Evolutionary conservation across 441 rosid genomes (phyloP), one percentile per base, ranked within the genome.

Genomic region (Populus hybrid): DNA sequence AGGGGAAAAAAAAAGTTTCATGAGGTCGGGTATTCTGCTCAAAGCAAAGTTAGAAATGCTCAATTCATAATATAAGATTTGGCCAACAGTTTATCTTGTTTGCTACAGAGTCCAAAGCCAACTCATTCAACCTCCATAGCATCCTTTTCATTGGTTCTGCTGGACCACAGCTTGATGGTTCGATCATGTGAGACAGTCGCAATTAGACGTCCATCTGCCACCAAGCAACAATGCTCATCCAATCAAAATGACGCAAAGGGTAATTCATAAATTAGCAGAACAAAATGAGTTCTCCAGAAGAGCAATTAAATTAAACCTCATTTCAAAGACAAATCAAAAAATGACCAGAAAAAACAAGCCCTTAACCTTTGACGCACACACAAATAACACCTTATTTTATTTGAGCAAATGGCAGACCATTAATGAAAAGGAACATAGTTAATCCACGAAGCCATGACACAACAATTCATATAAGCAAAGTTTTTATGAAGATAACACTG

Each of bases 121-220:
- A 35, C 20, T 72, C 30, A 78, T 50, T 85, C 88, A 76, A 83
- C 80, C 70, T 85, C 88, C 73, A 83, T 86, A 54, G 74, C 81
- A 14, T 79, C 83, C 66, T 79, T 76, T 6, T 59, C 76, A 34
- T 65, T 81, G 79, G 76, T 74, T 67, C 75, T 81, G 84, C 85
- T 85, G 63, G 87, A 79, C 90, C 91, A 88, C 32, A 89, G 86
- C 84, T 89, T 88, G 86, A 90, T 89, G 28, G 89, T 88, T 40
- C 93, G 85, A 67, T 88, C 90, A 38, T 90, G 90, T 5, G 91
- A 88, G 18, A 87, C 91, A 20, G 90, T 82, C 68, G 93, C 87
- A 69, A 88, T 86, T 77, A 77, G 83, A 10, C 81, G 50, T 57
- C 90, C 87, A 70, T 86, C 91, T 84, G 90, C 78, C 61, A 75